Conservation (phyloP, 345 rosid species). For the Isatis tinctoria region DNA sequence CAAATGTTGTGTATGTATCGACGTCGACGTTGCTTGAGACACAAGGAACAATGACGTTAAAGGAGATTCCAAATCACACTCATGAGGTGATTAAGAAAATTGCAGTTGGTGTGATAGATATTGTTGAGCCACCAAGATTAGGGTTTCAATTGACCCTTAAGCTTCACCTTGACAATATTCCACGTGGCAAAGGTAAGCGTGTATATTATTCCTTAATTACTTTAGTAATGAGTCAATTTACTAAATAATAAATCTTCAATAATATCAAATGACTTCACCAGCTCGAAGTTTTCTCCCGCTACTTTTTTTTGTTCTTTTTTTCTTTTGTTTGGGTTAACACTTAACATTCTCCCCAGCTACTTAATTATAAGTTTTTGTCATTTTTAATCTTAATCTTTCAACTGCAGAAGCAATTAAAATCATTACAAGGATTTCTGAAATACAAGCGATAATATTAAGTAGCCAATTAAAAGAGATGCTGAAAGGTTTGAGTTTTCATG, state of each 20-base stretch:
- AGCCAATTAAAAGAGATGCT: constrained; percentile 77
- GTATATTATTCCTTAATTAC: not conserved
- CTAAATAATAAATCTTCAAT: not conserved
- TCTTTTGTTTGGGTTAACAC: no score
- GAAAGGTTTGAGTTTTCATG: constrained; percentile 40
- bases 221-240: not conserved
- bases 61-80: constrained; percentile 44
- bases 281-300: not conserved
- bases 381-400: not conserved
- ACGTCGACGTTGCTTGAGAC: constrained; percentile 58
- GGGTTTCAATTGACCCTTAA: constrained; percentile 84
- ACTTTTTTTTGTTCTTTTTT: no score
- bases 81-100: constrained; percentile 43
- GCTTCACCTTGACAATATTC: constrained; percentile 55
- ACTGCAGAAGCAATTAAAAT: constrained; percentile 57
- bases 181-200: constrained; percentile 53
- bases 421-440: constrained; percentile 56
- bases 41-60: constrained; percentile 37
- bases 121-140: constrained; percentile 66
- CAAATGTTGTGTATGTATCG: constrained; percentile 46
- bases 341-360: no score
- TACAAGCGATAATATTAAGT: constrained; percentile 68
- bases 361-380: not conserved
- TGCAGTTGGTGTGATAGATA: constrained; percentile 50
- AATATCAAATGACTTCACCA: not conserved